Percentiles rank a stretch among this genome's conserved stretches.
Conservation (phyloP, 495 filamentous ascomycete genomes). For the Patellaria atrata region DNA sequence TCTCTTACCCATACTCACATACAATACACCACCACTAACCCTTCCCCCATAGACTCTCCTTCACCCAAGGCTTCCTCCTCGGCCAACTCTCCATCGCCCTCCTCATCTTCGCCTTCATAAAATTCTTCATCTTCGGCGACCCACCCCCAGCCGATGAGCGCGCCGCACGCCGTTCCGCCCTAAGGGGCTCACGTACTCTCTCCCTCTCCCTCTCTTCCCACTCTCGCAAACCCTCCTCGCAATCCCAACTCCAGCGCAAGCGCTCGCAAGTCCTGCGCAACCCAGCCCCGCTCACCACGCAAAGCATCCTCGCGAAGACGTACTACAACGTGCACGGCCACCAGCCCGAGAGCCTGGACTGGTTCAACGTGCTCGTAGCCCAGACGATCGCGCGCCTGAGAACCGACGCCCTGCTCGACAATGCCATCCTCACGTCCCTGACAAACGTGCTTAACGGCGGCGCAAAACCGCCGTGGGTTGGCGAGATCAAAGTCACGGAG, state of each 20-base stretch:
- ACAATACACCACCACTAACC: constrained; percentile 5
- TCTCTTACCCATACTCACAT: not conserved
- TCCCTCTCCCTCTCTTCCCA: constrained; percentile 38
- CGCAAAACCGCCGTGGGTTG: constrained; percentile 78
- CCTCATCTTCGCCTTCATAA: constrained; percentile 86
- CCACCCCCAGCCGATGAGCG: constrained; percentile 66
- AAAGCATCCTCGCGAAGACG: constrained; percentile 81
- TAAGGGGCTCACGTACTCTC: constrained; percentile 47
- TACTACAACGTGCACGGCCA: constrained; percentile 96
- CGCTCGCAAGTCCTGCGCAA: constrained; percentile 39
- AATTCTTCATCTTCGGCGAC: constrained; percentile 99
- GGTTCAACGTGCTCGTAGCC: constrained; percentile 96
- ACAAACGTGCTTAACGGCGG: constrained; percentile 71
- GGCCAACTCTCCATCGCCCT: constrained; percentile 87
- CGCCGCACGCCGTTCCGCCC: constrained; percentile 49
- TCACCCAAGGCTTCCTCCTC: constrained; percentile 84
- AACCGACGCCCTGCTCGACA: constrained; percentile 74
- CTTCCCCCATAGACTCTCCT: constrained; percentile 48
- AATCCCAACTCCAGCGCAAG: constrained; percentile 18
- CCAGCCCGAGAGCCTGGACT: constrained; percentile 96
- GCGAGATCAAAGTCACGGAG: constrained; percentile 86
- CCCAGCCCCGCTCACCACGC: constrained; percentile 4
- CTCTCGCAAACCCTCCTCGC: constrained; percentile 30
- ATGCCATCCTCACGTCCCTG: constrained; percentile 90
- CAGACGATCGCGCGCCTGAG: constrained; percentile 95